These are phyloP conservation scores for Tricholoma saponaceum DNA, from an alignment of 768 basidiomycete genomes.

Conservation along the genomic window DNA sequence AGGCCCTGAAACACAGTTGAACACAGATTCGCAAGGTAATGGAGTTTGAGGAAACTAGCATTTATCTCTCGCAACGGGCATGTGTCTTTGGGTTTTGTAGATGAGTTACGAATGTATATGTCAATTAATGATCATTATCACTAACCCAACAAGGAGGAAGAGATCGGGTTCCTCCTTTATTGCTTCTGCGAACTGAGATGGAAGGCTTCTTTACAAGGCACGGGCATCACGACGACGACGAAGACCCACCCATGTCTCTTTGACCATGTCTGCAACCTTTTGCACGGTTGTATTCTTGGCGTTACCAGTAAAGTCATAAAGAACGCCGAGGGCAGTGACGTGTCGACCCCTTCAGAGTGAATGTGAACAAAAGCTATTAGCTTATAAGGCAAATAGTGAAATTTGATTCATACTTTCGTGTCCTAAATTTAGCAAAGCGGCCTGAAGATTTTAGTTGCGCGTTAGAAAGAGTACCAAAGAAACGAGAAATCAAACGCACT, in stretches of 20 bases:
- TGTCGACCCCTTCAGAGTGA: slow-evolving; percentile 45
- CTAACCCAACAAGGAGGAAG: slow-evolving; percentile 70
- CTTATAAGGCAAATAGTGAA: slow-evolving; percentile 10
- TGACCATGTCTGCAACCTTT: slow-evolving; percentile 67
- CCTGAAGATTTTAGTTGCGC: slow-evolving; percentile 23
- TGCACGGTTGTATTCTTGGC: slow-evolving; percentile 73
- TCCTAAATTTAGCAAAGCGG: slow-evolving; percentile 70
- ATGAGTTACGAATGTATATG: neutral
- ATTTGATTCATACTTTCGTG: slow-evolving; percentile 45
- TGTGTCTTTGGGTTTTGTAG: slow-evolving; percentile 51
- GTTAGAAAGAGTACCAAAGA: neutral
- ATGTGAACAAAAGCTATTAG: neutral
- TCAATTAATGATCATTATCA: neutral
- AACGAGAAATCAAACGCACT: slow-evolving; percentile 16
- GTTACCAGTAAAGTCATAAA: slow-evolving; percentile 75
- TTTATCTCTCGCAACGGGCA: slow-evolving; percentile 71
- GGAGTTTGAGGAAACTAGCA: slow-evolving; percentile 35
- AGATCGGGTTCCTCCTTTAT: slow-evolving; percentile 80
- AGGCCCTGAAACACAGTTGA: slow-evolving; percentile 46
- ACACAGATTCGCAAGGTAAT: neutral
- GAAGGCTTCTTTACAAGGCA: neutral
- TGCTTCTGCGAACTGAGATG: slow-evolving; percentile 63
- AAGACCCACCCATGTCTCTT: slow-evolving; percentile 64
- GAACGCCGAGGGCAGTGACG: slow-evolving; percentile 77
- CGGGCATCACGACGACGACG: neutral